A percentile compares a stretch with the other conserved stretches of the same genome.
These are phyloP conservation scores for Boletus tylopilopsis DNA, from an alignment of 768 basidiomycete genomes.

Conservation along the genomic window DNA sequence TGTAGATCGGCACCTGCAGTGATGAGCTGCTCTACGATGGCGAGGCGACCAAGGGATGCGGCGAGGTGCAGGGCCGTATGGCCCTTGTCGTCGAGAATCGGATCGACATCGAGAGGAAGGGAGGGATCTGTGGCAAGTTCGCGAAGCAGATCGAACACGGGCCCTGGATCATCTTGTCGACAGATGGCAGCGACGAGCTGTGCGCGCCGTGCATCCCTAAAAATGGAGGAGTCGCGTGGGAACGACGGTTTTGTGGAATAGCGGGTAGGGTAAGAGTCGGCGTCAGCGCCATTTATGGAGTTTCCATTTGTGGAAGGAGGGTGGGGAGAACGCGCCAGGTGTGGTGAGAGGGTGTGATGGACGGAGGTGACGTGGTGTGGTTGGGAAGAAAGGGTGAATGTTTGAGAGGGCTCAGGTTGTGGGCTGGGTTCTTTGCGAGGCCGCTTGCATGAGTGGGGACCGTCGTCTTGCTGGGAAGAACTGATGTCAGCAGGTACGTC, in stretches of 20 bases:
- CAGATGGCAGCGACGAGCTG: conserved; percentile 65
- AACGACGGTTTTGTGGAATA: conserved; percentile 65
- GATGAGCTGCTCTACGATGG: conserved; percentile 67
- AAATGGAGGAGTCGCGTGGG: conserved; percentile 50
- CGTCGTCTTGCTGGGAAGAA: conserved; percentile 49
- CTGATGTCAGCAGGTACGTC: conserved; percentile 42
- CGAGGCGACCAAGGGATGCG: conserved; percentile 73
- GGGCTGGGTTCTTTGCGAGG: conserved; percentile 52
- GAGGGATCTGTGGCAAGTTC: conserved; percentile 49
- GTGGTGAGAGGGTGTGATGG: conserved; percentile 32
- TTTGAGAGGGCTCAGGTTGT: conserved; percentile 30
- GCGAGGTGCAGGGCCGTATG: conserved; percentile 95
- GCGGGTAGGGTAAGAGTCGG: conserved; percentile 48
- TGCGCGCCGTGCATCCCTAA: conserved; percentile 51
- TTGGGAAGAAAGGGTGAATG: conserved; percentile 16
- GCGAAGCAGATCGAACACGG: conserved; percentile 62
- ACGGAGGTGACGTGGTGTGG: conserved; percentile 30
- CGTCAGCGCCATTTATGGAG: conserved; percentile 37
- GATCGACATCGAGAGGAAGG: conserved; percentile 57
- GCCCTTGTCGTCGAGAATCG: conserved; percentile 89
- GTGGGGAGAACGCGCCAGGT: conserved; percentile 44
- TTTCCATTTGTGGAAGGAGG: conserved; percentile 45
- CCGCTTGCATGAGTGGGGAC: conserved; percentile 71
- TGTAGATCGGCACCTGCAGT: conserved; percentile 80
- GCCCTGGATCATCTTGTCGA: conserved; percentile 61